Conservation (phyloP, 805 yeast species). For the Candida montana region DNA sequence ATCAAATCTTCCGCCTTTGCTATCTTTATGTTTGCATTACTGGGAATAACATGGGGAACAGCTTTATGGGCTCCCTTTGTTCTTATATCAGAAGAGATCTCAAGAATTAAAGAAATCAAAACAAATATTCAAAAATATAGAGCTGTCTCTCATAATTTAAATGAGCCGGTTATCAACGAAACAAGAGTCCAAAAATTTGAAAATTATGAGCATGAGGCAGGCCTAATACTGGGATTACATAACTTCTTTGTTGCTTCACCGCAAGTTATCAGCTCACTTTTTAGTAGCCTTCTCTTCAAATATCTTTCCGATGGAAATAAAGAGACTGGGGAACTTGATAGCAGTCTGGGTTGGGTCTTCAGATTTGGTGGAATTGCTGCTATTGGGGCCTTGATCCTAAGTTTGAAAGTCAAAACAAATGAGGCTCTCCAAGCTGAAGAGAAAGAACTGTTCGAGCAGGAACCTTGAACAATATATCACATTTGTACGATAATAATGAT, state of each 20-base stretch:
- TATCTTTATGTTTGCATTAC: constrained; percentile 41
- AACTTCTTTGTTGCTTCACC: constrained; percentile 56
- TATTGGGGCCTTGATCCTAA: constrained; percentile 39
- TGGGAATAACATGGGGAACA: constrained; percentile 62
- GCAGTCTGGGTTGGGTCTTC: constrained; percentile 52
- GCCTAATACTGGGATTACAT: constrained; percentile 51
- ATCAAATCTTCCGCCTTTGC: constrained; percentile 38
- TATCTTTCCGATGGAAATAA: constrained; percentile 25
- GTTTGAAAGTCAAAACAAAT: constrained; percentile 38
- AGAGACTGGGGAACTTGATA: constrained; percentile 30
- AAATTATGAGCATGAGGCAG: constrained; percentile 48
- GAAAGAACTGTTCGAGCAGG: constrained; percentile 7
- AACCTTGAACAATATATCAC: not conserved
- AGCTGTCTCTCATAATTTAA: not conserved
- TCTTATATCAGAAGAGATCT: constrained; percentile 50
- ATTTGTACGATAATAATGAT: no score
- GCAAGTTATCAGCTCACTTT: constrained; percentile 46
- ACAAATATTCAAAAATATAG: constrained; percentile 22
- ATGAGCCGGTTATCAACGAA: constrained; percentile 7
- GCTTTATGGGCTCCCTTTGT: constrained; percentile 67
- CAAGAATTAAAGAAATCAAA: constrained; percentile 45
- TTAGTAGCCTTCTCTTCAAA: constrained; percentile 42
- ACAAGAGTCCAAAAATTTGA: constrained; percentile 28
- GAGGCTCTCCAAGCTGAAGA: constrained; percentile 32
- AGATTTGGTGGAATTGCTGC: constrained; percentile 50